Base-by-base conservation (phyloP, 345 rosid genomes). In the Ceriops zippeliana region DNA sequence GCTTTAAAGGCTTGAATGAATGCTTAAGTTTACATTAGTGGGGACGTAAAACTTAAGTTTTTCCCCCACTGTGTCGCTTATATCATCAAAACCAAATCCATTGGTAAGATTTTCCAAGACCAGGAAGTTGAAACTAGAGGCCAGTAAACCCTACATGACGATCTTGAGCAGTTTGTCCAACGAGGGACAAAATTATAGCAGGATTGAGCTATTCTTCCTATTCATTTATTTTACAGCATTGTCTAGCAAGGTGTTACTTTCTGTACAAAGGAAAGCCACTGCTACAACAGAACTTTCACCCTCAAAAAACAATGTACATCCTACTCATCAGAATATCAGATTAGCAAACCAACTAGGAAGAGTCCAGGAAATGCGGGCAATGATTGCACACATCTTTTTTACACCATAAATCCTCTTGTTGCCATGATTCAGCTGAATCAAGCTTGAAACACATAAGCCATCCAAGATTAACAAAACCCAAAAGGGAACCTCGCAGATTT, bases 221-320 rank as follows among this genome's bases (percentile, higher is more conserved):
- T 22, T 56, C 30, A 21, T 24, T 51, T 19, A 53, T 51, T 58
- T 56, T 47, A 71, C 68, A 64, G 58, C 51, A 38, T 47, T 51
- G 58, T 51, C 66, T 35, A 38, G 31, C 53, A 71, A 56, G 24
- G 32, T 49, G 66, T 52, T 35, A 54, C 28, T 73, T 62, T 68
- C 52, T 74, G 73, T 74, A 74, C 77, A 74, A 68, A 49, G 51
- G 52, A 49, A 67, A 67, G 19, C 27, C 32, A 35, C 62, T 27
- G 53, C 66, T 26, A 51, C 53, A 67, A n/a, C 27, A 31, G 56
- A 42, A 21, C 28, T 34, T 52, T 62, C 77, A 42, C 49, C 49
- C 49, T n/a, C 21, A 35, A 73, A 42, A 63, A 63, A 47, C 49
- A 68, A 49, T 67, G 35, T 74, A 69, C 69, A 68, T 28, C 60